Conservation (phyloP, 169 alveolate species). For the Miamiensis avidus region DNA sequence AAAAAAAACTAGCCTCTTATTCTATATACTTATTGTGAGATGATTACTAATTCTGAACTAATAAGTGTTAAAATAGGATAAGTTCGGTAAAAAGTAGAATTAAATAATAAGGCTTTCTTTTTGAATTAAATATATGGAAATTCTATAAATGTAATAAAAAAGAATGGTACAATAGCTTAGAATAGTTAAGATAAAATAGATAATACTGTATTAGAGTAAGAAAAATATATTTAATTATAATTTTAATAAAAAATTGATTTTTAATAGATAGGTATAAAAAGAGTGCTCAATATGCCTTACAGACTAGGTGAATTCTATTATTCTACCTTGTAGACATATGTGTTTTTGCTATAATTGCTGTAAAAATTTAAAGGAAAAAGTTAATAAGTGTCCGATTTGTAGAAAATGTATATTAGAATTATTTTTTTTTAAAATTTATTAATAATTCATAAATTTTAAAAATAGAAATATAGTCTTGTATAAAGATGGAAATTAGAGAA, state of each 20-base stretch:
- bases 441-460: too few relatives aligned
- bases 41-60: background rate
- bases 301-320: constrained; percentile 2
- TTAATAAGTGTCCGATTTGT: constrained; percentile 22
- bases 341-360: constrained; percentile 20
- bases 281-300: constrained; percentile 19
- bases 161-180: background rate
- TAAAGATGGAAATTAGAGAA: background rate
- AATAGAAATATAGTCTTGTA: background rate
- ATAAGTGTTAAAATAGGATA: too few relatives aligned
- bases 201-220: background rate
- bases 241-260: background rate
- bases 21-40: background rate
- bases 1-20: too few relatives aligned
- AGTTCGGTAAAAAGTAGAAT: background rate
- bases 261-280: background rate
- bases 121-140: too few relatives aligned
- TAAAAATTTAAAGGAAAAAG: background rate
- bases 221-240: too few relatives aligned
- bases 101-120: too few relatives aligned
- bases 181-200: background rate
- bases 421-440: background rate
- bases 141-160: too few relatives aligned
- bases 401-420: constrained; percentile 11
- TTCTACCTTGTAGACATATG: constrained; percentile 24